Conservation (phyloP, 2,329 filamentous ascomycete species). For the Colletotrichum sp. region DNA sequence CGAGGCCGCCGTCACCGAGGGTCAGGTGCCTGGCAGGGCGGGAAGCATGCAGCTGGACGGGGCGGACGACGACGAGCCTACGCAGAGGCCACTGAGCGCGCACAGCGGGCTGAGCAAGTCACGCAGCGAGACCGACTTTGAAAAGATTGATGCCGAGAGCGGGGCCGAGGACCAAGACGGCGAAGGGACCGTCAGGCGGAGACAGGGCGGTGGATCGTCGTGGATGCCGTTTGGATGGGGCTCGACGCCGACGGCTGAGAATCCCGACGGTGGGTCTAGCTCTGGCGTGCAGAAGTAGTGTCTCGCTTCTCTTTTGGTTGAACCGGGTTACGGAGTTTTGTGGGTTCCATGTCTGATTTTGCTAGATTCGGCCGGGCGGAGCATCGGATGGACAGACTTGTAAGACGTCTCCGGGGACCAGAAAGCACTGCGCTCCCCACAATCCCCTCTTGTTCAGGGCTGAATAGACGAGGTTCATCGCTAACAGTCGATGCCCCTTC, state of each 20-base stretch:
- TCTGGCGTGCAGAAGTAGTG: conserved; percentile 40
- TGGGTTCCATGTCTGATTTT: conserved; percentile 16
- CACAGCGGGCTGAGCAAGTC: conserved; percentile 74
- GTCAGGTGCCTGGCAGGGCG: conserved; percentile 26
- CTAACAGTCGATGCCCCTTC: not conserved
- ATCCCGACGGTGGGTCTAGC: conserved; percentile 31
- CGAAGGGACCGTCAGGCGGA: conserved; percentile 40
- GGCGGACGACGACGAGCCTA: conserved; percentile 19
- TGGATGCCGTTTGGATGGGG: conserved; percentile 57
- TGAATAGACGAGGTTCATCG: conserved; percentile 4
- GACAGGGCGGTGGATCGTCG: conserved; percentile 34
- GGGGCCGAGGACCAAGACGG: conserved; percentile 50
- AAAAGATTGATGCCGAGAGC: conserved; percentile 82
- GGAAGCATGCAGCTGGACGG: conserved; percentile 20
- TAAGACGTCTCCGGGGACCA: conserved; percentile 15
- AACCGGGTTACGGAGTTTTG: conserved; percentile 26
- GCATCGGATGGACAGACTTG: conserved; percentile 14
- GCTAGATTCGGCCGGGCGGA: conserved; percentile 2
- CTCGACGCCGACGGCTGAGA: conserved; percentile 21
- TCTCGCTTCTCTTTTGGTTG: not conserved
- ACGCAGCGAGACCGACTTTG: conserved; percentile 86
- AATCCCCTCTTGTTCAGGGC: not conserved
- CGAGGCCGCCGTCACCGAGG: conserved; percentile 69
- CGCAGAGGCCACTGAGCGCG: conserved; percentile 50
- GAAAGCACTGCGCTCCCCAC: conserved; percentile 9